These are phyloP conservation scores for Fraxinus quadrangulata DNA, from an alignment of 257 asterid species.

Conservation along the genomic window DNA sequence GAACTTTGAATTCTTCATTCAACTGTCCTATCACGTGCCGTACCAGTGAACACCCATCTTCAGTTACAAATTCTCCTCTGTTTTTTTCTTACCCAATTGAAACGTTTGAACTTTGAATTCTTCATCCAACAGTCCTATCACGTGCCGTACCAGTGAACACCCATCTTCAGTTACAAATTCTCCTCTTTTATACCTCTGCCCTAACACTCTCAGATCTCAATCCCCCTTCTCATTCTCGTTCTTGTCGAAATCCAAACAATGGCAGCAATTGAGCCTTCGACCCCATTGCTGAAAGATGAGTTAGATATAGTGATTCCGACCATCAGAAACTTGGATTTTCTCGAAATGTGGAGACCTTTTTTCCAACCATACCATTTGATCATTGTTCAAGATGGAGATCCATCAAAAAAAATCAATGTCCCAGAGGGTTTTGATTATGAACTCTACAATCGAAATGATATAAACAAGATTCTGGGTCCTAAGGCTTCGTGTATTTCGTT, in stretches of 20 bases:
- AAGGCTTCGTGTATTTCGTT: conserved; percentile 51
- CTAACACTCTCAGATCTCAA: neutral
- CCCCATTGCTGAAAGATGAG: conserved; percentile 42
- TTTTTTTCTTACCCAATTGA: neutral
- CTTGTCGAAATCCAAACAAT: conserved; percentile 14
- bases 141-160: neutral
- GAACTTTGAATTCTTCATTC: conserved; percentile 4
- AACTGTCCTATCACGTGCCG: neutral
- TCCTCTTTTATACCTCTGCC: neutral
- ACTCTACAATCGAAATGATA: conserved; percentile 44
- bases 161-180: neutral
- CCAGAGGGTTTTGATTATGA: conserved; percentile 53
- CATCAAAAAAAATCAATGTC: conserved; percentile 38
- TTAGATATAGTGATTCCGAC: conserved; percentile 55
- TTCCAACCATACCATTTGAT: conserved; percentile 47
- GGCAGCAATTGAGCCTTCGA: conserved; percentile 37
- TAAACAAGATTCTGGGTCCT: conserved; percentile 51
- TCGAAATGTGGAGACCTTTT: conserved; percentile 53
- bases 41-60: neutral
- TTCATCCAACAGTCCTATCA: neutral
- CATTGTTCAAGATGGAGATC: conserved; percentile 54
- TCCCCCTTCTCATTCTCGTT: conserved; percentile 7
- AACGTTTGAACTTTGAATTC: conserved; percentile 3
- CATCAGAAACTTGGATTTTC: conserved; percentile 46
- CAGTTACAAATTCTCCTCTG: conserved; percentile 11